phyloP scores from a whole-genome alignment of 2,329 filamentous ascomycete species.

The Shiraia bambusicola region DNA sequence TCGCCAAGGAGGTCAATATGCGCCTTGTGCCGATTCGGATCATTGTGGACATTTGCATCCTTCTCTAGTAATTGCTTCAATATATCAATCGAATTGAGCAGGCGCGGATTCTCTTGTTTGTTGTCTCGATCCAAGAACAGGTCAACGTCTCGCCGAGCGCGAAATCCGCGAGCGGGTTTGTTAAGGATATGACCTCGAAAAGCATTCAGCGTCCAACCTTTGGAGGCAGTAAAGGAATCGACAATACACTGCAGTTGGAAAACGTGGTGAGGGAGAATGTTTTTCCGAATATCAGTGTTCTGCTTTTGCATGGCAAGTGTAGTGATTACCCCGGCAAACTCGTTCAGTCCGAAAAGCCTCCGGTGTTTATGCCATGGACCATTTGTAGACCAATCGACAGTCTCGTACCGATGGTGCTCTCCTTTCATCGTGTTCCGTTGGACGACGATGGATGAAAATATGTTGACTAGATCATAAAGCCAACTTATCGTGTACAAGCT shows the following conservation, averaged over 20 bases:
- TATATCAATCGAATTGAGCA: constrained; percentile 32
- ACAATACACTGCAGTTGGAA: constrained; percentile 56
- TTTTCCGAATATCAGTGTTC: constrained; percentile 41
- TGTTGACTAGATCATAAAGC: constrained; percentile 55
- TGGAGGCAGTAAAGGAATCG: constrained; percentile 50
- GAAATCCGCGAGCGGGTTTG: constrained; percentile 41
- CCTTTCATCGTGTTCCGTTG: constrained; percentile 42
- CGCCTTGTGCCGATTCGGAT: constrained; percentile 17
- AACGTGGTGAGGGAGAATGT: constrained; percentile 51
- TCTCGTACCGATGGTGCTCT: constrained; percentile 38
- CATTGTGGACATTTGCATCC: constrained; percentile 23
- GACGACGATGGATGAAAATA: constrained; percentile 47
- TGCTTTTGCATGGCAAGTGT: constrained; percentile 51
- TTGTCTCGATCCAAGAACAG: constrained; percentile 46
- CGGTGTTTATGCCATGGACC: constrained; percentile 45
- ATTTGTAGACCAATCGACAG: constrained; percentile 47
- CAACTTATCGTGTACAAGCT: constrained; percentile 54
- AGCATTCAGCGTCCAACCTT: constrained; percentile 46
- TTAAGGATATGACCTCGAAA: constrained; percentile 42
- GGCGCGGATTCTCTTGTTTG: constrained; percentile 32
- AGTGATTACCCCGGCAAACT: constrained; percentile 51
- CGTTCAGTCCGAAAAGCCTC: constrained; percentile 48
- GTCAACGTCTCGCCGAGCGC: constrained; percentile 47
- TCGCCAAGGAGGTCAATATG: constrained; percentile 20
- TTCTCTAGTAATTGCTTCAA: constrained; percentile 36